Base-by-base conservation (phyloP, 1,284 basidiomycete genomes). In the Ceratobasidium papillatum region DNA sequence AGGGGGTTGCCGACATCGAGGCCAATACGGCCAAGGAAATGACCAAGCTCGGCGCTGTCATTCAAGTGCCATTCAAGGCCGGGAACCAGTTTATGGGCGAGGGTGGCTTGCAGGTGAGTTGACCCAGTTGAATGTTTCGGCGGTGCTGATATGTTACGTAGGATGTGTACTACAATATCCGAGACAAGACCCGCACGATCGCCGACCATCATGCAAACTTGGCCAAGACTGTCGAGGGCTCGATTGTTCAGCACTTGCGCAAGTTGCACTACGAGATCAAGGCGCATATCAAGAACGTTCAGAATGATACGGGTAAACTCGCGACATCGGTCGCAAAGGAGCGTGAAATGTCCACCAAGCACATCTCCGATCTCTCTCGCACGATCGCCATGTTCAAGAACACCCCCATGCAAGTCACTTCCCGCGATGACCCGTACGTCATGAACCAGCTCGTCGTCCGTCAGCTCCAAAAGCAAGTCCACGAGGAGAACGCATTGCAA, bases 231-330 rank as follows among this genome's bases (percentile, higher is more conserved):
- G 94, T 99, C 80, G 96, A 99, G 80, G 94, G 93, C 56, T 98
- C 95, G 17, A 99, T 99, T 79, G 97, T 99, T 1, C 96, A 99
- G 84, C 98, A 99, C 82, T 88, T 99, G 43, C 93, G 98, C 83
- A 99, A 99, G 84, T 88, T 99, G 34, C 87, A 93, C 58, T 86
- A 90, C 14, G 97, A 99, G 84, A 96, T 99, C 84, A 99, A 99
- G 85, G 96, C 96, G 1, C 97, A 99, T 84, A 93, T 97, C 82
- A 96, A 95, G 93, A 98, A 98, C 80, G 91, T 98, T n/a, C 95
- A 98, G 87, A 97, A 96, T 79, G 96, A 98, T 82, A 98, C 96
- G 0, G 96, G 95, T 41, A 98, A 96, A 84, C 90, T 99, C 17
- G 97, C 97, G 7, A 93, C 94, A 0, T 89, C 87, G 74, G 98